These are phyloP conservation scores for Stramenopiles sp. DNA, from an alignment of 352 stramenopile species.

Conservation along the genomic window DNA sequence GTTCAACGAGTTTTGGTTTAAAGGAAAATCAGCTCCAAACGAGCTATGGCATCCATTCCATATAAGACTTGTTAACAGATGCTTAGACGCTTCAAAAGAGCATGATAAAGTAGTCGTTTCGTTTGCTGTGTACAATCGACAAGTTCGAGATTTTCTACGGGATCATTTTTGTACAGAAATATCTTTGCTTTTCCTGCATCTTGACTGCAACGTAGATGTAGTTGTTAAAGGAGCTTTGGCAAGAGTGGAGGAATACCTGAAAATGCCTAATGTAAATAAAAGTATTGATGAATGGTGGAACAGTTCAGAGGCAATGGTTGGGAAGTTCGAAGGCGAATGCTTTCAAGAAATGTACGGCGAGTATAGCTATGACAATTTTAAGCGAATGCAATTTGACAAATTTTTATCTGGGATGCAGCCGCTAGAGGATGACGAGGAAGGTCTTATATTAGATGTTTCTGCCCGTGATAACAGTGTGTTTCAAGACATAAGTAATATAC, in stretches of 20 bases:
- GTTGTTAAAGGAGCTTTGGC: background rate
- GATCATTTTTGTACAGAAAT: background rate
- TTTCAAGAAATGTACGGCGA: background rate
- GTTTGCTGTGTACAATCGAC: background rate
- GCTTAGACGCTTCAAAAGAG: background rate
- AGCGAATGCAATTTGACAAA: background rate
- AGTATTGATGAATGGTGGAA: background rate
- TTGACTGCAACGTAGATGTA: background rate
- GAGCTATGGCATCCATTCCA: background rate
- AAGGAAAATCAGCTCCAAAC: background rate
- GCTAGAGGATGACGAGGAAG: background rate
- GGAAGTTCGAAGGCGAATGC: background rate
- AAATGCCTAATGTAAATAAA: background rate
- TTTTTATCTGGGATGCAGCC: background rate
- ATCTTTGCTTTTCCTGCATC: background rate
- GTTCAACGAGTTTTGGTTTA: background rate
- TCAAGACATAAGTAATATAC: background rate
- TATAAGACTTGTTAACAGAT: background rate
- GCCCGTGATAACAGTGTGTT: background rate
- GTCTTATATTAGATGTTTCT: background rate
- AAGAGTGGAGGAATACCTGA: background rate
- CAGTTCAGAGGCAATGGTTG: background rate
- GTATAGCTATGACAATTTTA: background rate
- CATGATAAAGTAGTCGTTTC: background rate
- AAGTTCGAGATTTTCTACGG: background rate